Conservation (phyloP, 805 yeast species). For the Cephaloascus fragrans region DNA sequence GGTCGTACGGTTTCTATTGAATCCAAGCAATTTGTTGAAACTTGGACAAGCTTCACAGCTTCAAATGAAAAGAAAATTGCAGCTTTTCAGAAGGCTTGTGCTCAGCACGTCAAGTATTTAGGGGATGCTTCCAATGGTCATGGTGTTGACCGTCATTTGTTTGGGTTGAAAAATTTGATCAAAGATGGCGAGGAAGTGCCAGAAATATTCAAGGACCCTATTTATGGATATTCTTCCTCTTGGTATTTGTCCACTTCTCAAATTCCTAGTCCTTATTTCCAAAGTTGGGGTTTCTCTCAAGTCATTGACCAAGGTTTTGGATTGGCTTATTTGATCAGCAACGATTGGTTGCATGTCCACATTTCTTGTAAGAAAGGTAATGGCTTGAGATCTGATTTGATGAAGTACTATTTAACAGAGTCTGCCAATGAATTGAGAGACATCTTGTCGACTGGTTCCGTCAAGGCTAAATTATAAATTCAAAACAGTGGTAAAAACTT, state of each 20-base stretch:
- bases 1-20: constrained; percentile 77
- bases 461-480: constrained; percentile 28
- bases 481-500: too few species aligned
- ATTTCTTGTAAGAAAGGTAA: constrained; percentile 63
- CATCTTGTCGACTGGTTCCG: constrained; percentile 31
- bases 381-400: constrained; percentile 43
- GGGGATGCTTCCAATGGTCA: constrained; percentile 72
- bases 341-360: constrained; percentile 78
- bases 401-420: constrained; percentile 61
- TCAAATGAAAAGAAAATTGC: constrained; percentile 46
- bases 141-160: constrained; percentile 91
- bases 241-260: constrained; percentile 92
- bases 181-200: constrained; percentile 51
- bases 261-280: constrained; percentile 67
- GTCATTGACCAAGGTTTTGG: constrained; percentile 93
- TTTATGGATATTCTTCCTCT: constrained; percentile 63
- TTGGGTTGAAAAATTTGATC: constrained; percentile 74
- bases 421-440: constrained; percentile 78
- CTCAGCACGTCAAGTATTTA: constrained; percentile 66
- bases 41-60: constrained; percentile 53
- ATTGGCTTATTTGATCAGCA: constrained; percentile 85
- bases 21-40: constrained; percentile 57
- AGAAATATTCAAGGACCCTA: constrained; percentile 64
- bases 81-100: constrained; percentile 63
- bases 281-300: constrained; percentile 94